phyloP scores from a whole-genome alignment of 2,329 filamentous ascomycete genomes.

The Sclerotinia nivalis region DNA sequence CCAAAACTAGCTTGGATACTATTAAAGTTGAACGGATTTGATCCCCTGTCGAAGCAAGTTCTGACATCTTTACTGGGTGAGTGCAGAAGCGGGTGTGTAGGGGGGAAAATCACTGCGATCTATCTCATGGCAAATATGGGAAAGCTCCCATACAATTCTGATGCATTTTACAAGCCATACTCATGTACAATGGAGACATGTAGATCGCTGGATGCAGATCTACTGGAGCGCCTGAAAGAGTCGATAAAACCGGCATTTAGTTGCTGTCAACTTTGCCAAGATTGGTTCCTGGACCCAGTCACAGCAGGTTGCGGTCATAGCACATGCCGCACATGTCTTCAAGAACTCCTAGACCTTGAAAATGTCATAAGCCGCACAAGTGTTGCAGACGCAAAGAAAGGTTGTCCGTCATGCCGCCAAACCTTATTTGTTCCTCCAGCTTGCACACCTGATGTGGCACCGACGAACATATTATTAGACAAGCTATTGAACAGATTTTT shows the following conservation, averaged over 20 bases:
- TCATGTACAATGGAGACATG: background rate
- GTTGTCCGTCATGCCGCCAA: conserved; percentile 77
- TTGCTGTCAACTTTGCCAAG: conserved; percentile 84
- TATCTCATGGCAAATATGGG: background rate
- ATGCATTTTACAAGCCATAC: background rate
- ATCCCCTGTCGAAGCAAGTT: no score
- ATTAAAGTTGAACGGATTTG: no score
- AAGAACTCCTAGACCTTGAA: conserved; percentile 41
- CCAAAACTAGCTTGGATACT: no score
- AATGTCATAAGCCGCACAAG: conserved; percentile 66
- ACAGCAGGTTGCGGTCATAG: conserved; percentile 89
- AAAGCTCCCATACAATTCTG: background rate
- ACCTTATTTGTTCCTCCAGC: conserved; percentile 53
- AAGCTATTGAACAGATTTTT: conserved; percentile 69
- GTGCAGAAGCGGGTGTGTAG: background rate
- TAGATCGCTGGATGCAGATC: conserved; percentile 46
- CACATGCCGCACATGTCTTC: conserved; percentile 79
- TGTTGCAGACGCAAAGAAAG: no score
- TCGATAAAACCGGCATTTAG: conserved; percentile 70
- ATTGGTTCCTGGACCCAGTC: conserved; percentile 75
- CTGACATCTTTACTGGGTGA: no score
- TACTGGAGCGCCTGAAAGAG: conserved; percentile 62
- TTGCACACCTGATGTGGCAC: conserved; percentile 42
- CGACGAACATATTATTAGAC: conserved; percentile 63
- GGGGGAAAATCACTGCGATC: background rate